Base-by-base conservation (phyloP, 2,329 filamentous ascomycete species). In the Neofusicoccum sp. region DNA sequence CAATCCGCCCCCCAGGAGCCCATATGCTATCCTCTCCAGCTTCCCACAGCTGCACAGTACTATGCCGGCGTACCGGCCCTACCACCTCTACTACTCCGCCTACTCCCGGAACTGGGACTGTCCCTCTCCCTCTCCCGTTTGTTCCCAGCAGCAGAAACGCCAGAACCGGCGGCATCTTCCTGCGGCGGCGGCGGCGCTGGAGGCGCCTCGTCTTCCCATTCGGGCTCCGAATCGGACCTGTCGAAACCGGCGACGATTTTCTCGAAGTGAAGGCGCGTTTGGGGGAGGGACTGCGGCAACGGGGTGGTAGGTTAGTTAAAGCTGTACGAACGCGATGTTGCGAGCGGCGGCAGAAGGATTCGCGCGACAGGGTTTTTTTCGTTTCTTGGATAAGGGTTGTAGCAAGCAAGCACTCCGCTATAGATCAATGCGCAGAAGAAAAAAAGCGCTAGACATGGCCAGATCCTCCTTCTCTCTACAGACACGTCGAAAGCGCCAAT, bases 191-290 rank as follows among this genome's bases (percentile, higher is more conserved):
- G 45, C 36, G 57, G 57, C 24, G 34, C 40, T n/a, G 34, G 44
- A n/a, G 57, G 30, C 45, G 45, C 24, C 9, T 43, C 51, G 51
- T 62, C 59, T n/a, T 62, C 47, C 59, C 58, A 57, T 36, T 63
- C 63, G 26, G 47, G 34, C 9, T 63, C 54, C 16, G 53, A 38
- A 33, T 44, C 28, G 45, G 63, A 62, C 45, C 54, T 44, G 5
- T 62, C 64, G 58, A 65, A 51, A 5, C 74, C 74, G 20, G 67
- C 62, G 56, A 76, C 61, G 2, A 75, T 59, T 33, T 70, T 70
- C 16, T 67, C 63, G 54, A 70, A 75, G 33, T 70, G 65, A 11
- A 67, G 62, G 11, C 73, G 66, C 4, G 72, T 75, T 62, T 67
- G 67, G 14, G 67, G 65, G 61, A 63, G 24, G 70, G 63, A 63